Conservation (phyloP, 2,329 filamentous ascomycete species). For the Chaetothyriales sp. region DNA sequence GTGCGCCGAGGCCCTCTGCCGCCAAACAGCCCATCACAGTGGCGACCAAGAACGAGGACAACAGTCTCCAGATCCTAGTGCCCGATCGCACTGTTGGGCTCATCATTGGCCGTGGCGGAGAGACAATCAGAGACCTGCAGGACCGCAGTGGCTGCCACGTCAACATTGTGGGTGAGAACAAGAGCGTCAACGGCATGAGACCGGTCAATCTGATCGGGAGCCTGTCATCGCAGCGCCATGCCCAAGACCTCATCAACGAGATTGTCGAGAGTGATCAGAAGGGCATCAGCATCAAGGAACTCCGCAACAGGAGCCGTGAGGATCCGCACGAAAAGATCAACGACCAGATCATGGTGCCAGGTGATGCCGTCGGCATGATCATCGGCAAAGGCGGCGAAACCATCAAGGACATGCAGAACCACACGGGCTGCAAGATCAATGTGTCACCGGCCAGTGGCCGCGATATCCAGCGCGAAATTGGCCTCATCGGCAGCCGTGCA, state of each 20-base stretch:
- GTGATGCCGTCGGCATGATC: constrained; percentile 89
- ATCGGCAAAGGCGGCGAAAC: constrained; percentile 90
- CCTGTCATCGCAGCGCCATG: constrained; percentile 57
- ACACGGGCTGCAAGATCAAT: constrained; percentile 86
- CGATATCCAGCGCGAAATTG: constrained; percentile 74
- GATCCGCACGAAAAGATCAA: constrained; percentile 47
- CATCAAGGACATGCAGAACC: constrained; percentile 83
- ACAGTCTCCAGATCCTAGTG: constrained; percentile 85
- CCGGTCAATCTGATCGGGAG: constrained; percentile 84
- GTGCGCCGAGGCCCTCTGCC: constrained; percentile 7
- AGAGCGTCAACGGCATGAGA: constrained; percentile 77
- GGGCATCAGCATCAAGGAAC: constrained; percentile 21
- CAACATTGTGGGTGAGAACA: constrained; percentile 86
- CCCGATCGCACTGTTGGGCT: constrained; percentile 83
- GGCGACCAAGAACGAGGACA: constrained; percentile 53
- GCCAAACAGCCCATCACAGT: constrained; percentile 11
- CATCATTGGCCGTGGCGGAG: constrained; percentile 85
- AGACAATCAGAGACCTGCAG: constrained; percentile 85
- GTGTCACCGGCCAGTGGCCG: constrained; percentile 68
- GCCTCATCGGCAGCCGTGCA: constrained; percentile 62
- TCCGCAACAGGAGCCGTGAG: constrained; percentile 29
- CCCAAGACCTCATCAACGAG: constrained; percentile 80
- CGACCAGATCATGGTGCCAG: constrained; percentile 73
- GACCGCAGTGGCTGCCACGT: constrained; percentile 89
- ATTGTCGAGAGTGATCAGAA: constrained; percentile 74